These are phyloP conservation scores for Trypanosoma boissoni DNA, from an alignment of 208 protist genomes.

Conservation along the genomic window DNA sequence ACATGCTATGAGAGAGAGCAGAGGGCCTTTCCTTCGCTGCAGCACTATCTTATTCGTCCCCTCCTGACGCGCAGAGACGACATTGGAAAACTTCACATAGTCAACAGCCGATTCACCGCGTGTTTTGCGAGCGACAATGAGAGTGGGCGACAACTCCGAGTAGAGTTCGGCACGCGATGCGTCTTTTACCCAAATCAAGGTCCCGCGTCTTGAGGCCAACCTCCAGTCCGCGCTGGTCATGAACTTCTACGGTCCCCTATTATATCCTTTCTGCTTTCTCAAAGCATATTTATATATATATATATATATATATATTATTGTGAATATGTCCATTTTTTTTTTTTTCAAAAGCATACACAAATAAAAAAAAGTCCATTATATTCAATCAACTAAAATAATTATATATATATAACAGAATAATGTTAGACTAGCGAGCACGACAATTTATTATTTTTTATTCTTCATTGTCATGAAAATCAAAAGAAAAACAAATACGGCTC, in stretches of 20 bases:
- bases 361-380: neutral
- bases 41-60: conserved; percentile 10
- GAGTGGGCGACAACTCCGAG: conserved; percentile 32
- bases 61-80: conserved; percentile 8
- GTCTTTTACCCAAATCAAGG: conserved; percentile 23
- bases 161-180: conserved; percentile 14
- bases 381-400: too few species aligned
- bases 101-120: conserved; percentile 21
- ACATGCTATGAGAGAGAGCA: conserved; percentile 20
- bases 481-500: too few species aligned
- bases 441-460: too few species aligned
- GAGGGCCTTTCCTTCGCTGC: neutral
- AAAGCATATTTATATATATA: neutral
- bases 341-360: neutral
- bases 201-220: conserved; percentile 26
- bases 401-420: too few species aligned
- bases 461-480: too few species aligned
- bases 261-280: neutral
- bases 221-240: conserved; percentile 20
- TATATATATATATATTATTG: too few species aligned
- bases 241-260: neutral
- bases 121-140: conserved; percentile 22
- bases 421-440: too few species aligned
- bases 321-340: too few species aligned
- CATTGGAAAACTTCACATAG: conserved; percentile 31